Evolutionary conservation across 1,284 basidiomycete genomes (phyloP), one percentile per base, ranked within the genome.

Genomic region (Ceratobasidium sp.): DNA sequence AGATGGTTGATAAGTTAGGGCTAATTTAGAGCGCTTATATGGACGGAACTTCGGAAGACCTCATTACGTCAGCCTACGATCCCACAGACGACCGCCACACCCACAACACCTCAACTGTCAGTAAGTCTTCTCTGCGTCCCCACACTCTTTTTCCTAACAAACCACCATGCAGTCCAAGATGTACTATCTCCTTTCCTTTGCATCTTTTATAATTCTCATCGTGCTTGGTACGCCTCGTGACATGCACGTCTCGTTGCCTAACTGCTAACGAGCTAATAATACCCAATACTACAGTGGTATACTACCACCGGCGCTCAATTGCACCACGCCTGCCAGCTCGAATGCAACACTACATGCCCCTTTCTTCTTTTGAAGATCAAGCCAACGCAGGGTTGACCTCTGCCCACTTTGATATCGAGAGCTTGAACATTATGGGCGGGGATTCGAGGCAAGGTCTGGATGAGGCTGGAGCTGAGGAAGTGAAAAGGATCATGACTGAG

Each of bases 401-500:
- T 67, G 84, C 88, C 76, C 89, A 89, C 81, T 97, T 96, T 85
- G 95, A 97, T 85, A 91, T 96, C 80, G 95, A 96, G 86, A 85
- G 85, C 67, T 87, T 90, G 71, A 96, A 96, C 84, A 88, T 95
- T 77, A 87, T 88, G 62, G 93, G 92, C 79, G 93, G 91, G 33
- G 95, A 96, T 84, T 89, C 90, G 54, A 88, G 95, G 81, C 83
- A 87, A 79, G 95, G 95, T 48, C 87, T 97, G 81, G 95, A 96
- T 84, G 94, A 95, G 83, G 89, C 88, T 70, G 93, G 93, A 26
- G 94, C 94, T 4, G 91, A 92, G 84, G 95, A 97, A 86, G 92
- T 96, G 67, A 87, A 92, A 86, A 92, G 94, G 80, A 96, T 97
- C 85, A 96, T 97, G 95, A 90, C 89, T 80, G 87, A 89, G 81